Evolutionary conservation across 2,329 filamentous ascomycete species (phyloP).

Genomic region (Scleromitrula shiraiana): DNA sequence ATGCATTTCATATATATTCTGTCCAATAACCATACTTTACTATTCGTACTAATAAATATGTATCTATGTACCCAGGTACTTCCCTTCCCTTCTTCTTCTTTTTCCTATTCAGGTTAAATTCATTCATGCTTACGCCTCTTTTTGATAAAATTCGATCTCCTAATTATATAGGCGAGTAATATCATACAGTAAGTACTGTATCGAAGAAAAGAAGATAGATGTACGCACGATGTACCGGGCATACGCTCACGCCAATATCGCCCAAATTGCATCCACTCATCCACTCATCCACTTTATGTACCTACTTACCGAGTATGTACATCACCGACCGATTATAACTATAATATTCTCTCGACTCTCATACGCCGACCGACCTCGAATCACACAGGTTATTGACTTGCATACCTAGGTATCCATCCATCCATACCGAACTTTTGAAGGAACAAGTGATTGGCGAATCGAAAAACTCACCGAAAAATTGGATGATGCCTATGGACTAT

Average conservation of each 20-base stretch:
- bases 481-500: too few relatives aligned
- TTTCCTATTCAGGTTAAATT: neutral
- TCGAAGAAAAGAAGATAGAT: neutral
- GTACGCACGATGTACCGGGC: constrained; percentile 4
- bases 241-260: neutral
- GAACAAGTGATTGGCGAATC: too few relatives aligned
- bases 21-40: neutral
- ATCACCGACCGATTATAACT: constrained; percentile 4
- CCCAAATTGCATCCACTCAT: neutral
- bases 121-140: neutral
- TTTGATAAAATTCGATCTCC: neutral
- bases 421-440: too few relatives aligned
- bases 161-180: too few relatives aligned
- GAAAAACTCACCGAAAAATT: too few relatives aligned
- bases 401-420: constrained; percentile 1
- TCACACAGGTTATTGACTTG: too few relatives aligned
- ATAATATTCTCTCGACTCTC: neutral
- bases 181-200: too few relatives aligned
- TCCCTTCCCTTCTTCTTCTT: too few relatives aligned
- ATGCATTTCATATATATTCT: neutral
- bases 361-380: neutral
- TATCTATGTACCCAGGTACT: too few relatives aligned
- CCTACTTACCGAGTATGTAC: neutral
- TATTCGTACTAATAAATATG: too few relatives aligned
- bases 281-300: constrained; percentile 1